A percentile compares a stretch with the other conserved stretches of the same genome.
These are phyloP conservation scores for Aspergillus sp. DNA, from an alignment of 2,329 filamentous ascomycete genomes.

Conservation along the genomic window DNA sequence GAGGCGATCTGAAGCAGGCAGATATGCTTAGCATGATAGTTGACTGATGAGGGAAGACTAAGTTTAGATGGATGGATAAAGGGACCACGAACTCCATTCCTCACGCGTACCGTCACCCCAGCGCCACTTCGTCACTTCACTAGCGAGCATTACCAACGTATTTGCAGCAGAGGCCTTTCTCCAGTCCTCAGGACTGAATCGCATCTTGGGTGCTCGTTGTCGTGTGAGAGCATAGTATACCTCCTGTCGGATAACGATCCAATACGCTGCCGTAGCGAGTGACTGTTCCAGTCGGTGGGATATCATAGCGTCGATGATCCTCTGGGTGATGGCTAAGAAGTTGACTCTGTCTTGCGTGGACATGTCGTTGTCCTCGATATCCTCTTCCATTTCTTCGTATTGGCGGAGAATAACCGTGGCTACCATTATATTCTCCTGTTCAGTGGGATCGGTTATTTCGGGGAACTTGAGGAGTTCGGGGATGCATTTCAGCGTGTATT, in stretches of 20 bases:
- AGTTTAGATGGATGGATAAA: too few relatives aligned
- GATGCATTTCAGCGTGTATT: conserved; percentile 27
- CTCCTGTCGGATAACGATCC: conserved; percentile 30
- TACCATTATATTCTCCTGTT: conserved; percentile 30
- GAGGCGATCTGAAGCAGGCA: background rate
- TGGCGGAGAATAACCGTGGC: conserved; percentile 28
- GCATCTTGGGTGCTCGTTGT: conserved; percentile 18
- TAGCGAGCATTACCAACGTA: conserved; percentile 22
- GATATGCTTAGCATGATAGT: too few relatives aligned
- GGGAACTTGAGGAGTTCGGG: conserved; percentile 23
- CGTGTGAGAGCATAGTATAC: conserved; percentile 27
- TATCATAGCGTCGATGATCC: conserved; percentile 25
- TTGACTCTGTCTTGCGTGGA: conserved; percentile 18
- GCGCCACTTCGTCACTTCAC: conserved; percentile 25
- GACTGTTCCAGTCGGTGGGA: conserved; percentile 20
- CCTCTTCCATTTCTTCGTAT: conserved; percentile 31
- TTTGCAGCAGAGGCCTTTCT: conserved; percentile 15
- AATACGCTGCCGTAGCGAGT: conserved; percentile 25
- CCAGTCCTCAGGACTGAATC: conserved; percentile 15
- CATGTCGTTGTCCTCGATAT: conserved; percentile 25
- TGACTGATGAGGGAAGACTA: too few relatives aligned
- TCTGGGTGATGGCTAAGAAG: conserved; percentile 27
- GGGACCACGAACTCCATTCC: conserved; percentile 18
- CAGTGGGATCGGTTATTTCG: conserved; percentile 13
- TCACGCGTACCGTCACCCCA: conserved; percentile 15